Conservation (phyloP, 768 basidiomycete genomes). For the Astraeus odoratus region DNA sequence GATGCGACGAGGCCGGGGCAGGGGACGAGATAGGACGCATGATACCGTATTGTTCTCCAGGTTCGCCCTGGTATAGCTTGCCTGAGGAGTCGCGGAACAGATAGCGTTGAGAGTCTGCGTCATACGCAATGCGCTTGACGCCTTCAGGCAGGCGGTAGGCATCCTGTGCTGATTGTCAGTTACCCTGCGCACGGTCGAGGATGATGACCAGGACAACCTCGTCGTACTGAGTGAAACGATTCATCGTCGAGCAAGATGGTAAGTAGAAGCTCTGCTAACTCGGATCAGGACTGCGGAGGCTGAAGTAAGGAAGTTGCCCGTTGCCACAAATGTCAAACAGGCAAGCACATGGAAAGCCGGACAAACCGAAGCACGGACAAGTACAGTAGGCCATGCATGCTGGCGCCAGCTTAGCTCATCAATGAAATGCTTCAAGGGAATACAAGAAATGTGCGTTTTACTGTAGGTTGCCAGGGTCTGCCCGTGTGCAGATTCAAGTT, state of each 20-base stretch:
- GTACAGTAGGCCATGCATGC: too few species aligned
- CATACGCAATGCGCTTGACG: constrained; percentile 45
- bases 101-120: constrained; percentile 46
- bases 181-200: not conserved
- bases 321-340: too few species aligned
- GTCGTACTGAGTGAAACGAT: constrained; percentile 17
- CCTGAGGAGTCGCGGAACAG: constrained; percentile 44
- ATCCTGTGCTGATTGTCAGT: constrained; percentile 23
- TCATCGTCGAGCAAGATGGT: not conserved
- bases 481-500: too few species aligned
- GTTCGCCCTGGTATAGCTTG: constrained; percentile 36
- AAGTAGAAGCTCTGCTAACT: too few species aligned
- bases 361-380: too few species aligned
- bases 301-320: too few species aligned
- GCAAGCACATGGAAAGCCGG: too few species aligned
- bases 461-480: too few species aligned
- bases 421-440: too few species aligned
- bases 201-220: constrained; percentile 14
- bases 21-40: constrained; percentile 30
- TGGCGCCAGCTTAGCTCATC: too few species aligned
- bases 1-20: constrained; percentile 14
- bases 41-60: constrained; percentile 39
- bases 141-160: constrained; percentile 32
- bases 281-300: too few species aligned
- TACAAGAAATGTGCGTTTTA: too few species aligned